These are phyloP conservation scores for Lentinus brumalis DNA, from an alignment of 768 basidiomycete genomes.

Conservation along the genomic window DNA sequence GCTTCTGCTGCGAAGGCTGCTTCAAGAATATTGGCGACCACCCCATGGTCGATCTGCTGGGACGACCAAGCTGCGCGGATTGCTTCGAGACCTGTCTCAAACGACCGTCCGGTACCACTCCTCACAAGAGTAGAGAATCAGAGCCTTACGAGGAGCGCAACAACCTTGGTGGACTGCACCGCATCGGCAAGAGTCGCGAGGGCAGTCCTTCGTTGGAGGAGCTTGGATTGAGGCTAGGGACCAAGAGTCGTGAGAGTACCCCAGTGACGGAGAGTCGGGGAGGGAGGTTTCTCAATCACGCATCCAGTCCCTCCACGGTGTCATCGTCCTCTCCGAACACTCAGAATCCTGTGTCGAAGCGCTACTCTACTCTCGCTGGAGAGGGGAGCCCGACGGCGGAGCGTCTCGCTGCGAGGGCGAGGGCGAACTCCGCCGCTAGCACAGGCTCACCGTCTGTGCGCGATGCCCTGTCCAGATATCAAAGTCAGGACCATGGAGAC, in stretches of 20 bases:
- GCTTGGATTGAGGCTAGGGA: slow-evolving; percentile 35
- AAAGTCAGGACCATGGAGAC: slow-evolving; percentile 15
- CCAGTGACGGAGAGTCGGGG: slow-evolving; percentile 15
- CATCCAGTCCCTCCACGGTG: slow-evolving; percentile 10
- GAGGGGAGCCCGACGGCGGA: slow-evolving; percentile 23
- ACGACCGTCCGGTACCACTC: slow-evolving; percentile 44
- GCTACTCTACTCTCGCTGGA: slow-evolving; percentile 11
- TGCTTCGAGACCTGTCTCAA: slow-evolving; percentile 81
- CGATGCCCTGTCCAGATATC: slow-evolving; percentile 10
- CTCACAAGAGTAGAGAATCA: slow-evolving; percentile 40
- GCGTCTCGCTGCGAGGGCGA: slow-evolving; percentile 17
- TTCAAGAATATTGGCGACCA: slow-evolving; percentile 68
- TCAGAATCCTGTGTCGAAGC: slow-evolving; percentile 13
- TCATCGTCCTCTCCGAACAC: slow-evolving; percentile 10
- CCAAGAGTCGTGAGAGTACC: slow-evolving; percentile 29
- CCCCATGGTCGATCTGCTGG: slow-evolving; percentile 84
- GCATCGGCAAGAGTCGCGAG: slow-evolving; percentile 32
- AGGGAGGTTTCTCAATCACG: slow-evolving; percentile 1
- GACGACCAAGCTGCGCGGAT: slow-evolving; percentile 74
- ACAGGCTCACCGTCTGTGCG: slow-evolving; percentile 14
- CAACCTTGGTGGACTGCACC: slow-evolving; percentile 49
- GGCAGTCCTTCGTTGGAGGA: slow-evolving; percentile 38
- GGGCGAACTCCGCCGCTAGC: slow-evolving; percentile 21
- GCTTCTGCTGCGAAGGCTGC: slow-evolving; percentile 77
- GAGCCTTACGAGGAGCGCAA: slow-evolving; percentile 32